Evolutionary conservation across 768 basidiomycete genomes (phyloP), one percentile per base, ranked within the genome.

Genomic region (Boletellus emodensis): DNA sequence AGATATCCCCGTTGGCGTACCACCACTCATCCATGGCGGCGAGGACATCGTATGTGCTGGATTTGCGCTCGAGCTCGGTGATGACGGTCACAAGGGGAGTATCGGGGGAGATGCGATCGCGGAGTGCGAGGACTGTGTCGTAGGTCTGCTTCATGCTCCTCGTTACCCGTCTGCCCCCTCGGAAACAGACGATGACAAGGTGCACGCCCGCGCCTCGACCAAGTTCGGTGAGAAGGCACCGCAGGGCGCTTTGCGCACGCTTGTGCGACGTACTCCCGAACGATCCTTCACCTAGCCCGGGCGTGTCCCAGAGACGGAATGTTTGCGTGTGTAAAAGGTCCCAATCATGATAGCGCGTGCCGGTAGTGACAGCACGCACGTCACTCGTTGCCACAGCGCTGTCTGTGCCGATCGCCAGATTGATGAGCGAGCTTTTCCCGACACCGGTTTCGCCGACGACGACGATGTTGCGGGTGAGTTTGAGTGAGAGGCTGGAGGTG

Each of bases 381-480:
- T 61, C 56, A 39, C 56, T 64, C 5, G 45, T 13, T 2, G 46
- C 43, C 30, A 46, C 3, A 9, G 62, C 62, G 32, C 56, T 58
- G 12, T 61, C 54, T 40, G 35, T 2, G 15, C 54, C 61, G 9
- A 51, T 32, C 11, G 59, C 49, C 1, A 62, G 38, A 35, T 62
- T 62, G 22, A 62, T 45, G 24, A 48, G 33, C 3, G 61, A 64
- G 37, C 62, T 61, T 50, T 62, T 62, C 22, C 61, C 61, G 6
- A 48, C 56, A 18, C 61, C 75, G 0, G 67, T 67, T 52, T 73
- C 71, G 4, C 75, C 75, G 14, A 76, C 75, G 17, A 76, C 42
- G 40, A 77, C 57, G 42, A 76, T 50, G 44, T 71, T 65, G 40
- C 55, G 53, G 26, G 54, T 59, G 36, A 55, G 51, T n/a, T 58